Conservation (phyloP, 345 rosid species). For the Triadica sebifera region DNA sequence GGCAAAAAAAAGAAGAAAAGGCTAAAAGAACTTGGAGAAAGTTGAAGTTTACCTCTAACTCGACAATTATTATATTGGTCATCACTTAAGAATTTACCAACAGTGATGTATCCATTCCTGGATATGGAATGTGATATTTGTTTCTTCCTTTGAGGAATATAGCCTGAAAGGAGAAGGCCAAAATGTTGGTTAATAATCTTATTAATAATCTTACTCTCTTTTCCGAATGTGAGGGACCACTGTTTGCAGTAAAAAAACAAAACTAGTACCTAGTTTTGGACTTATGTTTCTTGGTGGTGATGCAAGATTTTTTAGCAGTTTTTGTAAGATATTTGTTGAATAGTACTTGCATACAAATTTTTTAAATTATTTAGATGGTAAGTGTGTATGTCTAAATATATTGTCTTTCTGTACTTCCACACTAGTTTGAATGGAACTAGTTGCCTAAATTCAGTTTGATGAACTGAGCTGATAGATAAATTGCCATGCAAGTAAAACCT, state of each 20-base stretch:
- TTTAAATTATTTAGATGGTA: no score
- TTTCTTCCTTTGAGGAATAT: not conserved
- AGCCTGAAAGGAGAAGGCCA: not conserved
- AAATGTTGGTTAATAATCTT: not conserved
- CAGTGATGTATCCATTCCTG: not conserved
- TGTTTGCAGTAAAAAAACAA: not conserved
- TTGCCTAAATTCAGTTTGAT: no score
- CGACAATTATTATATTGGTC: no score
- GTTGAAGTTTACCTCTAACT: not conserved
- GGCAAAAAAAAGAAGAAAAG: not conserved
- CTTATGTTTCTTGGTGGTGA: not conserved
- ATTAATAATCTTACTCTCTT: not conserved
- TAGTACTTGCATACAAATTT: no score
- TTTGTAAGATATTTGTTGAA: not conserved
- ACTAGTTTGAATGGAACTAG: no score
- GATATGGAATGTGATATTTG: not conserved
- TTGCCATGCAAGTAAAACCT: no score
- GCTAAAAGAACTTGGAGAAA: not conserved
- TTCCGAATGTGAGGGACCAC: not conserved
- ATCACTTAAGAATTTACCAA: no score
- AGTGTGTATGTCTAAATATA: no score
- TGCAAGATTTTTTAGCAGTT: not conserved
- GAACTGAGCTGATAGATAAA: no score
- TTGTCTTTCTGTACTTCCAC: no score
- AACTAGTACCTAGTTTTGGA: not conserved